These are phyloP conservation scores for Puccinia hordei DNA, from an alignment of 1,284 basidiomycete species.

Conservation along the genomic window DNA sequence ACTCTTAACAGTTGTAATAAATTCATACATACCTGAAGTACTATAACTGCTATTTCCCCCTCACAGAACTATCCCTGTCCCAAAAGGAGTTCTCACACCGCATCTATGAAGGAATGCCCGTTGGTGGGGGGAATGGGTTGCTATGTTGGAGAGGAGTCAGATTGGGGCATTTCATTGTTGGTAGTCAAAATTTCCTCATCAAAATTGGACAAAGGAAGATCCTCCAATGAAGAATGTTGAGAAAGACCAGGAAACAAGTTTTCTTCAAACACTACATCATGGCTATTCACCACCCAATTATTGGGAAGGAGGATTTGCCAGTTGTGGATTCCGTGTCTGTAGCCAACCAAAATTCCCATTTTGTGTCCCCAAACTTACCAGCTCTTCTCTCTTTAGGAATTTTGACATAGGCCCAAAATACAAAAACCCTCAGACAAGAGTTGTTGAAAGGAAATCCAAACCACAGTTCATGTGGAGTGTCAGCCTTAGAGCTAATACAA, in stretches of 20 bases:
- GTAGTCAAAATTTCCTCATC: neutral
- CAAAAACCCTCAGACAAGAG: constrained; percentile 8
- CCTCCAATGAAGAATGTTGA: neutral
- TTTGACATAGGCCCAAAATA: neutral
- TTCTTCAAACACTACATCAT: constrained; percentile 7
- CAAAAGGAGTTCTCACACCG: too few relatives aligned
- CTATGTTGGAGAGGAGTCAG: neutral
- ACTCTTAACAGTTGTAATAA: too few relatives aligned
- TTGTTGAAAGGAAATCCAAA: neutral
- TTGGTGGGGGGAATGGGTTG: too few relatives aligned
- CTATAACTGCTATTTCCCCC: too few relatives aligned
- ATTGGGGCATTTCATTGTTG: neutral
- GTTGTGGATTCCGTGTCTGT: neutral
- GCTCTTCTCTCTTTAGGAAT: neutral
- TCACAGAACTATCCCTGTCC: too few relatives aligned
- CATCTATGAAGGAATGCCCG: too few relatives aligned
- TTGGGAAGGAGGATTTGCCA: neutral
- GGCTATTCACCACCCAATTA: neutral
- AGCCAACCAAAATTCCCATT: neutral
- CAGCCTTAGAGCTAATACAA: too few relatives aligned
- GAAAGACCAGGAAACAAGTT: constrained; percentile 8
- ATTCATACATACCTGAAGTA: too few relatives aligned
- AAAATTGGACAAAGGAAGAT: neutral
- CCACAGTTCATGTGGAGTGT: neutral
- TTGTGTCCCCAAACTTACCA: constrained; percentile 15